Conservation (phyloP, 164 flowering plant genomes). For the Saururus chinensis region DNA sequence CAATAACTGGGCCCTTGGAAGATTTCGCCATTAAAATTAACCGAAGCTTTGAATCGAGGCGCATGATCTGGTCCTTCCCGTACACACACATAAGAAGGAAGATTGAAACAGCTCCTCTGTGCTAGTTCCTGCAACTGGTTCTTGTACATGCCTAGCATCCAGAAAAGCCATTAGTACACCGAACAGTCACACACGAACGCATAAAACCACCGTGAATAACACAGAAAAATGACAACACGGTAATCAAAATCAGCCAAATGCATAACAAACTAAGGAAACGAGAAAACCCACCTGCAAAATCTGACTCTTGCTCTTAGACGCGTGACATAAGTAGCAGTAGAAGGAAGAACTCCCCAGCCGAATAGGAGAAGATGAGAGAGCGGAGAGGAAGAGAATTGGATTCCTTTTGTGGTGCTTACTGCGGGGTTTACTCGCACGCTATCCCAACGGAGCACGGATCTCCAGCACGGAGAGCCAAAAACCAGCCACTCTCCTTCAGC, state of each 20-base stretch:
- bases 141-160: slow-evolving; percentile 52
- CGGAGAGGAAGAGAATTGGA: slow-evolving; percentile 8
- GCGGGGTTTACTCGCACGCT: slow-evolving; percentile 15
- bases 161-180: too few relatives aligned
- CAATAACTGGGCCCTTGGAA: slow-evolving; percentile 65
- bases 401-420: slow-evolving; percentile 10
- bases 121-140: slow-evolving; percentile 90
- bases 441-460: slow-evolving; percentile 11
- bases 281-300: slow-evolving; percentile 4
- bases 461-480: slow-evolving; percentile 14
- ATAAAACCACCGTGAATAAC: not conserved
- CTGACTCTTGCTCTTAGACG: slow-evolving; percentile 6
- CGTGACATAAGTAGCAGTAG: not conserved
- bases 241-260: not conserved
- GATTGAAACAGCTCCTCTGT: slow-evolving; percentile 80
- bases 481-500: slow-evolving; percentile 4
- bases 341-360: not conserved
- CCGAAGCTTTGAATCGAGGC: slow-evolving; percentile 71
- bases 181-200: too few relatives aligned
- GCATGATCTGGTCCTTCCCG: slow-evolving; percentile 93
- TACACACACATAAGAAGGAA: slow-evolving; percentile 60
- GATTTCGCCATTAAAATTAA: slow-evolving; percentile 79
- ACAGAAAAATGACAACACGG: not conserved
- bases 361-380: not conserved
- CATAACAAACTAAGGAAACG: not conserved